Base-by-base conservation (phyloP, 2,329 filamentous ascomycete species). In the Paraphaeosphaeria minitans region DNA sequence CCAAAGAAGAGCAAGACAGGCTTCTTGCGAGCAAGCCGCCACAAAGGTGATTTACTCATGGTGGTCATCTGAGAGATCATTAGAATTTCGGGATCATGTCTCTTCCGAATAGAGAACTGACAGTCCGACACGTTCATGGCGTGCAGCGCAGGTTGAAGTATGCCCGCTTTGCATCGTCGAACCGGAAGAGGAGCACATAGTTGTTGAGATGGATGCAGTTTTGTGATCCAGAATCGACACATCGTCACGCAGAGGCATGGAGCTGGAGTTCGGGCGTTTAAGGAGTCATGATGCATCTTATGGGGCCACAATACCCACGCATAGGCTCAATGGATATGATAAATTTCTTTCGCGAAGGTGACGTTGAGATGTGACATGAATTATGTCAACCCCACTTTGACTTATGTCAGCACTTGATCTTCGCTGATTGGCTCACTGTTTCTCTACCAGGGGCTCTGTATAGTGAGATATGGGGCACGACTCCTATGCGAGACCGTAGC, bases 1-100 rank as follows among this genome's bases (percentile, higher is more conserved):
- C 84, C 0, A 81, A 84, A 8, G 84, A 87, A 49, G 86, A 90
- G 66, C 84, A 88, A 73, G 82, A 83, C 55, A 79, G 80, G 60
- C 79, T 80, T 57, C 75, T 81, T 55, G 76, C 77, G 8, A 68
- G 70, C 55, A 79, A 77, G 64, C 64, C 67, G 7, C 54, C 57
- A 35, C 24, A 33, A 19, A 10, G 10, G 12, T 29, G 24, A 16
- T 24, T 6, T 29, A 22, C 10, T 19, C 3, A 33, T n/a, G 22
- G 33, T 21, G 13, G 41, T 43, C 9, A 41, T n/a, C 81, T 53
- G 16, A 8, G 31, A 16, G 10, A 35, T n/a, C 7, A n/a, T 8
- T n/a, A 12, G 16, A 21, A 5, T 14, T 33, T 21, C n/a, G 12
- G 10, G 21, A n/a, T 29, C 3, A 39, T 13, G 27, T 14, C 6